Conservation (phyloP, 78 protist species). For the Creolimax fragrantissima region DNA sequence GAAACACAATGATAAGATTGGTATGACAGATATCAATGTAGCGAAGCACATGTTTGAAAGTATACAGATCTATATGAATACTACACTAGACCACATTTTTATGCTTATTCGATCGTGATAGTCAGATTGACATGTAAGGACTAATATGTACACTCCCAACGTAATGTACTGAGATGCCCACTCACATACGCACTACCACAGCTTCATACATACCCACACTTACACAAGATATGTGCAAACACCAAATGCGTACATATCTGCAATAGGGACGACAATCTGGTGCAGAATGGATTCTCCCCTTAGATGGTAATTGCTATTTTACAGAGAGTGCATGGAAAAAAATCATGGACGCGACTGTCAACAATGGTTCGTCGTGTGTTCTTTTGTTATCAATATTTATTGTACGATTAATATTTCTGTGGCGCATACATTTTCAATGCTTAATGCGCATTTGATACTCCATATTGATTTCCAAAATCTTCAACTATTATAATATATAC, state of each 20-base stretch:
- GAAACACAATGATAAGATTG: slow-evolving; percentile 18
- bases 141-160: not conserved
- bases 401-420: no score
- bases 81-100: no score
- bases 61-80: not conserved
- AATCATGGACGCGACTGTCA: not conserved
- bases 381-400: no score
- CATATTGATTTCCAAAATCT: no score
- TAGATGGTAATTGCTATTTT: not conserved
- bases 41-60: not conserved
- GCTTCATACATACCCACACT: not conserved
- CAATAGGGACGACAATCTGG: not conserved
- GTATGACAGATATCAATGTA: not conserved
- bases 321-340: not conserved
- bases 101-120: no score
- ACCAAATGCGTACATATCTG: not conserved
- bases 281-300: slow-evolving; percentile 8
- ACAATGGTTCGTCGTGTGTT: no score
- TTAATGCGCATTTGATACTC: no score
- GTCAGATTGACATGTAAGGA: no score
- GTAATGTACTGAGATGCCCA: not conserved
- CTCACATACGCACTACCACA: not conserved
- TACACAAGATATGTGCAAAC: not conserved
- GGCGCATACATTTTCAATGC: no score
- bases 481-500: not conserved